Conservation (phyloP, 2,329 filamentous ascomycete genomes). For the Tolypocladium album region DNA sequence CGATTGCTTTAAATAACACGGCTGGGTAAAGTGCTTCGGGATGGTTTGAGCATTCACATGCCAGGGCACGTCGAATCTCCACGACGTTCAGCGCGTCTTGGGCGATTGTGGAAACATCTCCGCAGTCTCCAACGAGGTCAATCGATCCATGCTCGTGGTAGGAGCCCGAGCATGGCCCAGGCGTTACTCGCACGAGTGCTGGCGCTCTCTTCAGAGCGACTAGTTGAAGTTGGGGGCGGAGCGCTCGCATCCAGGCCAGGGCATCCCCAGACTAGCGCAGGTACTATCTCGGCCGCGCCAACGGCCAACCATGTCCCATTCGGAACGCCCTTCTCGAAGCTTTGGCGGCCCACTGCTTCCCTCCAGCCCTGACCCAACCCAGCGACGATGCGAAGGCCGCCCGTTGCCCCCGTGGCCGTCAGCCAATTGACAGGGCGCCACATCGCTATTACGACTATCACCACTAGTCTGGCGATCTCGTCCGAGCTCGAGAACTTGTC, state of each 20-base stretch:
- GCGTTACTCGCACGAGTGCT: not conserved
- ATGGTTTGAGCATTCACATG: not conserved
- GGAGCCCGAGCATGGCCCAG: not conserved
- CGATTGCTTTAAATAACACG: not conserved
- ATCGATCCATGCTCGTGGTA: not conserved
- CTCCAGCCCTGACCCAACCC: not conserved
- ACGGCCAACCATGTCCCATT: not conserved
- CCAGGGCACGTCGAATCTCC: not conserved
- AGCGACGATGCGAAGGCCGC: not conserved
- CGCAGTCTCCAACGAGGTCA: not conserved
- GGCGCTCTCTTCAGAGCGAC: not conserved
- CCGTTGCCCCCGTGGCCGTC: not conserved
- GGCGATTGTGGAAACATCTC: not conserved
- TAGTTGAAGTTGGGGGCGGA: not conserved
- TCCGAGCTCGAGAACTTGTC: not conserved
- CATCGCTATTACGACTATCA: not conserved
- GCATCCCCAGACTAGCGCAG: conserved; percentile 7
- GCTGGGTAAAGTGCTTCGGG: not conserved
- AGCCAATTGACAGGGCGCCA: not conserved
- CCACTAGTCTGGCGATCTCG: not conserved
- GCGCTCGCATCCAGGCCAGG: conserved; percentile 2
- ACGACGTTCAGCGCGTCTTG: not conserved
- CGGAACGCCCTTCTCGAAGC: not conserved
- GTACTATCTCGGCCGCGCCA: conserved; percentile 4
- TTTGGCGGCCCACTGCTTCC: not conserved